A percentile compares a stretch with the other conserved stretches of the same genome.
phyloP scores from a whole-genome alignment of 1,284 basidiomycete genomes.

The Peniophora sp. region DNA sequence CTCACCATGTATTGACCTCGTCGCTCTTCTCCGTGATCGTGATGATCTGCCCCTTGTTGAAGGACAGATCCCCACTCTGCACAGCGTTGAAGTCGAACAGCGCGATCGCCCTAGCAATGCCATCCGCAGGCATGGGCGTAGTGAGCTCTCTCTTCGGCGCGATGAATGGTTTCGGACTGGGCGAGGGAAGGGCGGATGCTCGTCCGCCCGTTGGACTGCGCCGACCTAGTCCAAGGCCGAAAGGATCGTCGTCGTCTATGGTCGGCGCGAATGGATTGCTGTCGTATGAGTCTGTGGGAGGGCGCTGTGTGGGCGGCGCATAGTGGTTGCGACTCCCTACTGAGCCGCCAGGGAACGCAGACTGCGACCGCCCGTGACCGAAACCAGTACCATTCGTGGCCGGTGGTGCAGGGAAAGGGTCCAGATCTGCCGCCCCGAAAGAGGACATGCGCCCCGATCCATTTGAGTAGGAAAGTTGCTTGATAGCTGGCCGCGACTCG shows the following conservation, averaged over 20 bases:
- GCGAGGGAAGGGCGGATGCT: slow-evolving; percentile 1
- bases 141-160: slow-evolving; percentile 42
- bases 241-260: slow-evolving; percentile 15
- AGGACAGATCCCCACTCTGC: slow-evolving; percentile 75
- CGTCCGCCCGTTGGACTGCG: slow-evolving; percentile 10
- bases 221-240: slow-evolving; percentile 13
- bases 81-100: slow-evolving; percentile 71
- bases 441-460: slow-evolving; percentile 6
- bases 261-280: slow-evolving; percentile 10
- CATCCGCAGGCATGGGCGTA: slow-evolving; percentile 43
- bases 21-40: slow-evolving; percentile 68
- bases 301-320: background rate
- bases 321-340: background rate
- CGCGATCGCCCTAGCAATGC: slow-evolving; percentile 70
- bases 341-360: background rate
- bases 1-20: slow-evolving; percentile 73
- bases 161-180: slow-evolving; percentile 23
- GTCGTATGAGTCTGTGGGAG: slow-evolving; percentile 6
- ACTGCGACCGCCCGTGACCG: background rate
- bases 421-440: slow-evolving; percentile 9
- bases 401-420: slow-evolving; percentile 17
- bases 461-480: background rate
- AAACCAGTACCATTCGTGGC: slow-evolving; percentile 14
- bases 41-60: slow-evolving; percentile 81
- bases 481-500: slow-evolving; percentile 9